Percentiles rank a stretch among this genome's conserved stretches.
phyloP scores from a whole-genome alignment of 164 flowering plant species.

The Tinospora cordifolia region DNA sequence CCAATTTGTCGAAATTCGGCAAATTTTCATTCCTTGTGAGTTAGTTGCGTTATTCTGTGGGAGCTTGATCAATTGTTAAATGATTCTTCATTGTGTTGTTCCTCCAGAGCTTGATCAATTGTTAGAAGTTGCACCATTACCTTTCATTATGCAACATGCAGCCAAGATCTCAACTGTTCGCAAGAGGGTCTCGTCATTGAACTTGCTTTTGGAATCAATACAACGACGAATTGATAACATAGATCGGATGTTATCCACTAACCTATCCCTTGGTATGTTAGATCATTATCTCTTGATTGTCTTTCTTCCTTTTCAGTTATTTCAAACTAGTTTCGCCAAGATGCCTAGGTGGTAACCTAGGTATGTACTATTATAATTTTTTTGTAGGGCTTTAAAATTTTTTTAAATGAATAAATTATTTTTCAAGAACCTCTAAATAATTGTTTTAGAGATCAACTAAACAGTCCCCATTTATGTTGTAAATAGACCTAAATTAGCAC shows the following conservation, averaged over 20 bases:
- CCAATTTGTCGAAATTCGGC: neutral
- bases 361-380: too few species aligned
- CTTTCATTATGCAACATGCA: conserved; percentile 88
- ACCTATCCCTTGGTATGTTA: conserved; percentile 44
- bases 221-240: conserved; percentile 82
- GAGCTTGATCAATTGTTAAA: neutral
- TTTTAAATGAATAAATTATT: too few species aligned
- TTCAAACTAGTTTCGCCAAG: too few species aligned
- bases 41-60: too few species aligned
- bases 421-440: too few species aligned
- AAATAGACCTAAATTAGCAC: too few species aligned
- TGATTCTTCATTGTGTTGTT: neutral
- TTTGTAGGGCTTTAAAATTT: too few species aligned
- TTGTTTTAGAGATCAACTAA: too few species aligned
- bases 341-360: too few species aligned
- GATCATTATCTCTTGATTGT: conserved; percentile 1
- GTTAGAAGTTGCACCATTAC: conserved; percentile 89
- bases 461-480: too few species aligned
- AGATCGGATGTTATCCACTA: conserved; percentile 54
- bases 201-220: conserved; percentile 57
- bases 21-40: neutral
- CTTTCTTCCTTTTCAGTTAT: neutral
- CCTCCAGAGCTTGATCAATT: conserved; percentile 84
- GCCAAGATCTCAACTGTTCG: conserved; percentile 73
- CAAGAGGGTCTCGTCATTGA: conserved; percentile 74